Evolutionary conservation across 805 yeast species (phyloP).

Genomic region (Cyberlindnera nakhonratchasimensis): DNA sequence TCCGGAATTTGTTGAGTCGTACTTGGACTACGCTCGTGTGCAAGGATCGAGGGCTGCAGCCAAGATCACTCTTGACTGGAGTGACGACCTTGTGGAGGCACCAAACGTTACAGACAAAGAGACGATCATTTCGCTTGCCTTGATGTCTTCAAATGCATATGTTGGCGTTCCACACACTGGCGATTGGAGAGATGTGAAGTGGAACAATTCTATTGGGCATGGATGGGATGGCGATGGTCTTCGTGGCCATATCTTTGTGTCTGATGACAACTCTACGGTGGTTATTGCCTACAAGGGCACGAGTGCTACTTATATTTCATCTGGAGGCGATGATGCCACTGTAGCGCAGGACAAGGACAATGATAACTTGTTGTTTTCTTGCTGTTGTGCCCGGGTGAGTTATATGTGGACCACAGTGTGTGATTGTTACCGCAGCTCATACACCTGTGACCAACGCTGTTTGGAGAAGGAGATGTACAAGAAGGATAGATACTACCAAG

Average conservation of each 20-base stretch:
- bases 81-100: conserved; percentile 46
- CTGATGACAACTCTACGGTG: conserved; percentile 53
- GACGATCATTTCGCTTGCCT: conserved; percentile 71
- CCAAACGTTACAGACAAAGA: conserved; percentile 77
- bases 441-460: conserved; percentile 86
- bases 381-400: conserved; percentile 93
- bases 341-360: conserved; percentile 76
- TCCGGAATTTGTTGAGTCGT: conserved; percentile 66
- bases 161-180: conserved; percentile 72
- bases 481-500: conserved; percentile 79
- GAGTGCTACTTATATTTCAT: conserved; percentile 72
- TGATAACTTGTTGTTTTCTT: conserved; percentile 85
- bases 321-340: conserved; percentile 83
- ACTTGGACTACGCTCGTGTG: conserved; percentile 49
- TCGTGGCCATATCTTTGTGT: conserved; percentile 85
- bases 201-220: conserved; percentile 54
- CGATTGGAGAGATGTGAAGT: conserved; percentile 84
- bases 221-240: conserved; percentile 89
- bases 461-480: conserved; percentile 70
- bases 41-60: conserved; percentile 34
- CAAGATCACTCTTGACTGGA: conserved; percentile 60
- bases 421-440: conserved; percentile 81
- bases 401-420: conserved; percentile 94
- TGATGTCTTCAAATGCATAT: conserved; percentile 89
- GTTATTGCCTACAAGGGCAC: conserved; percentile 90